These are phyloP conservation scores for Talaromyces sp. DNA, from an alignment of 2,329 filamentous ascomycete species.

Conservation along the genomic window DNA sequence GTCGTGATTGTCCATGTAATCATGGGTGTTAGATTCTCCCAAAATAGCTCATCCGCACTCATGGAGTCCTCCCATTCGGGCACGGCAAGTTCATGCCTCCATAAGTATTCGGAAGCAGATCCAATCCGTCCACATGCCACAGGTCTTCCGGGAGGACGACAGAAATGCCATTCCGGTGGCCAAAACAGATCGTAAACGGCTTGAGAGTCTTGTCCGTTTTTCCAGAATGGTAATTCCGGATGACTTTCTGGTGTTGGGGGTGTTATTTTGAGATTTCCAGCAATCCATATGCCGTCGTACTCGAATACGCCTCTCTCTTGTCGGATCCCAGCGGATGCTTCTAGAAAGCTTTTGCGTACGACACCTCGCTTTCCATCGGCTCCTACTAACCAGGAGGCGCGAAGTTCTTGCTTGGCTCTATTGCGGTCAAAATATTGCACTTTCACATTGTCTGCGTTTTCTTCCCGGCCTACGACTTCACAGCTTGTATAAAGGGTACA, in stretches of 20 bases:
- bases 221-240: constrained; percentile 30
- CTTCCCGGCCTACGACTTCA: constrained; percentile 9
- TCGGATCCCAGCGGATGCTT: constrained; percentile 25
- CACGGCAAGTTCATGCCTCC: constrained; percentile 35
- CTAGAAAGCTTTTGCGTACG: constrained; percentile 30
- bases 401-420: constrained; percentile 10
- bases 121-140: constrained; percentile 28
- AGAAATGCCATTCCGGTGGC: constrained; percentile 28
- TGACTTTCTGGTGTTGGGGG: constrained; percentile 27
- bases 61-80: constrained; percentile 19
- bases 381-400: constrained; percentile 24
- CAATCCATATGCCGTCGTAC: constrained; percentile 32
- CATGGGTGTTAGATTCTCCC: constrained; percentile 17
- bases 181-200: constrained; percentile 31
- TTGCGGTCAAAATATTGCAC: constrained; percentile 9
- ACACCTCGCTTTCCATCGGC: constrained; percentile 33
- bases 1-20: constrained; percentile 4
- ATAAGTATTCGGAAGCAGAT: constrained; percentile 26
- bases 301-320: constrained; percentile 19
- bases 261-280: constrained; percentile 28
- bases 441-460: not conserved
- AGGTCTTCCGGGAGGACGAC: constrained; percentile 23
- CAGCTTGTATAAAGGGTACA: constrained; percentile 6
- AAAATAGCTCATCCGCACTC: constrained; percentile 19
- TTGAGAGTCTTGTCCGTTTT: constrained; percentile 26